Conservation (phyloP, 805 yeast genomes). For the Starmerella bacillaris region DNA sequence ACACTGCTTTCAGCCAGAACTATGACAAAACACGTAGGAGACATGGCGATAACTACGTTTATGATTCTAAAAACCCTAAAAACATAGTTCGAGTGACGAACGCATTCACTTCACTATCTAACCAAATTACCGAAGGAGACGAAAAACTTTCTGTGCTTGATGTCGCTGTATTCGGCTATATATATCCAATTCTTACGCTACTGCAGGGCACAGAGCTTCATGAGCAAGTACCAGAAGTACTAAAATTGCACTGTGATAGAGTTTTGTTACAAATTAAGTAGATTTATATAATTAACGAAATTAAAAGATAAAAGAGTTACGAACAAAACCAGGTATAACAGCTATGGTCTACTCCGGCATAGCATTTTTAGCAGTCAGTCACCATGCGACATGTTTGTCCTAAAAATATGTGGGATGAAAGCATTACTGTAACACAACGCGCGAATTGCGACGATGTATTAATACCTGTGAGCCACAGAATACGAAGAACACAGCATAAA, state of each 20-base stretch:
- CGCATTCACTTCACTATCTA: too few relatives aligned
- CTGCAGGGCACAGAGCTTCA: slow-evolving; percentile 12
- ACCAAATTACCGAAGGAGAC: slow-evolving; percentile 7
- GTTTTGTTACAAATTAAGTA: too few relatives aligned
- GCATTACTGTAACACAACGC: slow-evolving; percentile 35
- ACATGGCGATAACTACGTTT: slow-evolving; percentile 8
- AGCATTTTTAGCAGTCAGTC: too few relatives aligned
- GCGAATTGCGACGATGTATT: slow-evolving; percentile 42
- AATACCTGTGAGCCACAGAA: slow-evolving; percentile 81
- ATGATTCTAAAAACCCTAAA: slow-evolving; percentile 3
- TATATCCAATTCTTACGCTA: slow-evolving; percentile 10
- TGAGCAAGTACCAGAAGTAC: slow-evolving; percentile 11
- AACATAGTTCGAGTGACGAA: too few relatives aligned
- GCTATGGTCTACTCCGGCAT: too few relatives aligned
- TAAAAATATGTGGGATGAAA: too few relatives aligned
- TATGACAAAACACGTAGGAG: neutral
- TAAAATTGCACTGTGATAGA: too few relatives aligned
- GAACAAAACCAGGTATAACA: too few relatives aligned
- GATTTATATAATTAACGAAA: too few relatives aligned
- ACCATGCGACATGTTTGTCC: too few relatives aligned
- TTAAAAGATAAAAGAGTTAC: too few relatives aligned
- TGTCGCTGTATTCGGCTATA: slow-evolving; percentile 15
- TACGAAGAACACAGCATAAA: slow-evolving; percentile 59
- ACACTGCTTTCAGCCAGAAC: slow-evolving; percentile 7
- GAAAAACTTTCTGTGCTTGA: too few relatives aligned